Evolutionary conservation across 495 filamentous ascomycete species (phyloP), one percentile per base, ranked within the genome.

Genomic region (Glarea lozoyensis): DNA sequence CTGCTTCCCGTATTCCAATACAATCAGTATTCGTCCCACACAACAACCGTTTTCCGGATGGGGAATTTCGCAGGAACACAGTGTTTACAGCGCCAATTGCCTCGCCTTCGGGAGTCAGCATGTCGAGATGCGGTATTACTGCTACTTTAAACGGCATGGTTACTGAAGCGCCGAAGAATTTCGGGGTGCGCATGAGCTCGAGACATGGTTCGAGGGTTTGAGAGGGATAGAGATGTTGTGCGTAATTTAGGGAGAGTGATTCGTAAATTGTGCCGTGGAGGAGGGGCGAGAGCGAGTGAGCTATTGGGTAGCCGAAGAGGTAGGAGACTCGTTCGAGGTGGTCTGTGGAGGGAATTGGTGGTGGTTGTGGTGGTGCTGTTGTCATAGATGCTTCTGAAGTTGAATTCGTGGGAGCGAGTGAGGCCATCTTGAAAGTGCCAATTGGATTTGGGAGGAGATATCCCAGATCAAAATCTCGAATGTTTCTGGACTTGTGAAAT

Each of bases 11-110:
- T 44, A 86, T 75, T 13, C 82, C 83, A 47, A 82, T 73, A 40
- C 78, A 81, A 59, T 88, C 82, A 16, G 83, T 86, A 66, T 88
- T 86, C 30, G 82, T 82, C 18, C 82, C 83, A 49, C 78, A 68
- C 49, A 75, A 74, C 22, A 64, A 48, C 24, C 61, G 61, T 1
- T 61, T 57, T 29, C 68, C 66, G 23, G 57, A 56, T 2, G 46
- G 43, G 7, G 67, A 65, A 29, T 61, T 58, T 23, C 72, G 67
- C 23, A 78, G 52, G 67, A 81, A 88, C 37, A 88, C 69, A 7
- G 82, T 88, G 66, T 88, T 86, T 61, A 75, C 75, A 43, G 82
- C 81, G 37, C 82, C 81, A 11, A 85, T 78, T 36, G 75, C 76
- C 11, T 69, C 69, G 38, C 69, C 81, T 56, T 84, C 79, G 20